Percentiles rank a stretch among this genome's conserved stretches.
phyloP scores from a whole-genome alignment of 139 green algal genomes.

The Deuterostichococcus epilithicus region DNA sequence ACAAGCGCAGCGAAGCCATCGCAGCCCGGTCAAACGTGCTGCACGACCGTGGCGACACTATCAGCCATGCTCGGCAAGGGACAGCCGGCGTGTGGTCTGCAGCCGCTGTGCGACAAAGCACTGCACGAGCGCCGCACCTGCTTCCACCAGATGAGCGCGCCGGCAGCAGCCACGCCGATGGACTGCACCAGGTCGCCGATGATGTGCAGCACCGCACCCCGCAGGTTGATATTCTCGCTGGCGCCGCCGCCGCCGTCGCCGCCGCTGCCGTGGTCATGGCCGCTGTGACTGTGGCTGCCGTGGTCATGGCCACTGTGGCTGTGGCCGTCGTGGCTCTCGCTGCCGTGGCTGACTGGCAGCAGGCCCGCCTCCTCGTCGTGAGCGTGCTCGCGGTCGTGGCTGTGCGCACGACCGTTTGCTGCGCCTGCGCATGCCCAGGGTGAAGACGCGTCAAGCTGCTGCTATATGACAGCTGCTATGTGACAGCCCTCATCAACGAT shows the following conservation, averaged over 20 bases:
- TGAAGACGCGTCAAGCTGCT: no score
- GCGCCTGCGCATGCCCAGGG: no score
- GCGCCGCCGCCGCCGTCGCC: constrained; percentile 5
- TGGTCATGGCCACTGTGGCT: background rate
- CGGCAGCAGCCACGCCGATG: constrained; percentile 80
- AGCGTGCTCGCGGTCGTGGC: constrained; percentile 1
- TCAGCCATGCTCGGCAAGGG: no score
- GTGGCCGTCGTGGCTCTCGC: constrained; percentile 4
- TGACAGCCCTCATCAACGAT: background rate
- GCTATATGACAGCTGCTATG: no score
- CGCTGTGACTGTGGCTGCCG: constrained; percentile 6
- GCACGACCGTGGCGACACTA: no score
- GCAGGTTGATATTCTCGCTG: constrained; percentile 62
- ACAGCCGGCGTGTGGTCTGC: no score
- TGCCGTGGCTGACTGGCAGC: background rate
- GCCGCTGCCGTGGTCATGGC: constrained; percentile 15
- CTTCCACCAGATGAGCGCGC: constrained; percentile 85
- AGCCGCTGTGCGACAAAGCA: constrained; percentile 8
- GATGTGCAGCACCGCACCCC: constrained; percentile 82
- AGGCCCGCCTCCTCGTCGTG: background rate
- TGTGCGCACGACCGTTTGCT: constrained; percentile 29
- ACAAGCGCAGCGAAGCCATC: no score
- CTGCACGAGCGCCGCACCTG: constrained; percentile 35
- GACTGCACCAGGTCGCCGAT: constrained; percentile 91
- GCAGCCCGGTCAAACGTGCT: no score